A percentile compares a stretch with the other conserved stretches of the same genome.
phyloP scores from a whole-genome alignment of 352 stramenopile genomes.

The Blastocystis sp. region DNA sequence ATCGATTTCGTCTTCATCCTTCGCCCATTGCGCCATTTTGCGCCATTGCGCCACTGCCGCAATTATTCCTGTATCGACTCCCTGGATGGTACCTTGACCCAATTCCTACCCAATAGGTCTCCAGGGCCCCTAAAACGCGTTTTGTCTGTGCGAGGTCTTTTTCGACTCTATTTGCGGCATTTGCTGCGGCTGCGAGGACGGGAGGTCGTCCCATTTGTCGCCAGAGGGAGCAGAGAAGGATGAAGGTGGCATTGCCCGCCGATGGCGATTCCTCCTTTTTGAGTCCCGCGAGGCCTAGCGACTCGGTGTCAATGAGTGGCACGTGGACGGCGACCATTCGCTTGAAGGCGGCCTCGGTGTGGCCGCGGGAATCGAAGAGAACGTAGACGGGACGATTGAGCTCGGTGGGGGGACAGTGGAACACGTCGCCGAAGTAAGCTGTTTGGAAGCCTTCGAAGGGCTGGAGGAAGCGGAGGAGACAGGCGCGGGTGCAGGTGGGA shows the following conservation, averaged over 20 bases:
- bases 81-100: neutral
- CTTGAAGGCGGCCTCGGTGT: neutral
- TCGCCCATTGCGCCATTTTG: neutral
- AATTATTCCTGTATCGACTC: neutral
- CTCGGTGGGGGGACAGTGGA: slow-evolving; percentile 27
- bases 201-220: neutral
- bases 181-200: neutral
- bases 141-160: neutral
- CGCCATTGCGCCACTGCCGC: neutral
- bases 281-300: neutral
- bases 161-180: neutral
- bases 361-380: neutral
- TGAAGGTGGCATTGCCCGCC: neutral
- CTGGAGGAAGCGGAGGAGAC: neutral
- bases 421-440: slow-evolving; percentile 35
- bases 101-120: neutral
- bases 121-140: neutral
- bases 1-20: neutral
- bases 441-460: neutral
- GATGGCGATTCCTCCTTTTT: slow-evolving; percentile 5
- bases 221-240: slow-evolving; percentile 39
- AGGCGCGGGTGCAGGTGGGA: neutral
- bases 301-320: neutral
- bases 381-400: slow-evolving; percentile 27
- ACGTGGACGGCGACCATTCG: slow-evolving; percentile 30